Percentiles rank a stretch among this genome's conserved stretches.
These are phyloP conservation scores for Cydonia oblonga DNA, from an alignment of 331 rosid species.

Conservation along the genomic window DNA sequence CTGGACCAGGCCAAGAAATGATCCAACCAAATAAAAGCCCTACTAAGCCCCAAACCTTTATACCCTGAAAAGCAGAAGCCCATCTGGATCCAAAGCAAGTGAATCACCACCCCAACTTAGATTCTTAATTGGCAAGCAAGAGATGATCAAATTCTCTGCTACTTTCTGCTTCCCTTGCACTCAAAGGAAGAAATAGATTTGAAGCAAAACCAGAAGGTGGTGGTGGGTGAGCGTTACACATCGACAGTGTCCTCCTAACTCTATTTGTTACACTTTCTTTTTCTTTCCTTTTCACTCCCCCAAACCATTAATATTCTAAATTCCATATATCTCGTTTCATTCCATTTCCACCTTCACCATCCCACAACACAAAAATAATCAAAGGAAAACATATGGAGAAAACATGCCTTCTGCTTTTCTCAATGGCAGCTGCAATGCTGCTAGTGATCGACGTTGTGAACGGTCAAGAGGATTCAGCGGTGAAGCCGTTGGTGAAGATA, in stretches of 20 bases:
- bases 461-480: constrained; percentile 31
- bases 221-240: background rate
- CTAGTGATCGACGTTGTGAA: background rate
- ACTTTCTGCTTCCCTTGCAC: constrained; percentile 29
- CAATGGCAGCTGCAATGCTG: constrained; percentile 10
- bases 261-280: constrained; percentile 44
- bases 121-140: background rate
- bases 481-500: constrained; percentile 70
- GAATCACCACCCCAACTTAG: too few relatives aligned
- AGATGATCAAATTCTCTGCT: background rate
- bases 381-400: constrained; percentile 29
- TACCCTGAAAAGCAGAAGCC: background rate
- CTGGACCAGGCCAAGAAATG: background rate
- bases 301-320: background rate
- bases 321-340: background rate
- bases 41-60: background rate
- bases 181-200: constrained; percentile 34
- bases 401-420: constrained; percentile 35
- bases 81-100: background rate
- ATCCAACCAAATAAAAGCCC: background rate
- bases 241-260: constrained; percentile 39
- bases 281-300: constrained; percentile 50
- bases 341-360: constrained; percentile 8
- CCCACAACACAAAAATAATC: constrained; percentile 1
- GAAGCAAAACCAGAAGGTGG: constrained; percentile 33